Conservation (phyloP, 2,329 filamentous ascomycete genomes). For the Sporothrix phasma region DNA sequence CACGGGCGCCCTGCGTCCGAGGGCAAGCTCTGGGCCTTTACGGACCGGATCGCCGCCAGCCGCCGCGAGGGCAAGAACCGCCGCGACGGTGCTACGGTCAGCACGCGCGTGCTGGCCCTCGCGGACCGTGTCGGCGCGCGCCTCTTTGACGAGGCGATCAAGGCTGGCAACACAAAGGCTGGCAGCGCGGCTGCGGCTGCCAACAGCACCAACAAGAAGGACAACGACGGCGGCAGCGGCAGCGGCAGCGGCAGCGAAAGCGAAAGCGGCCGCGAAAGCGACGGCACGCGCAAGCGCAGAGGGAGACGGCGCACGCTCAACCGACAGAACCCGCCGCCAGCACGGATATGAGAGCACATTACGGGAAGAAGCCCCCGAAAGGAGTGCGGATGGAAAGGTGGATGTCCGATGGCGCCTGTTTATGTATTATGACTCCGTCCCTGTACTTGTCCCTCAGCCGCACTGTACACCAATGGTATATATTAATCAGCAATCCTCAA, state of each 20-base stretch:
- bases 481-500: too few species aligned
- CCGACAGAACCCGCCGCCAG: background rate
- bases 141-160: conserved; percentile 52
- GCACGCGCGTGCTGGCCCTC: conserved; percentile 66
- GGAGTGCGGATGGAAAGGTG: background rate
- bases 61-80: conserved; percentile 91
- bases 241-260: background rate
- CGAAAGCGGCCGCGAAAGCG: background rate
- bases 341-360: background rate
- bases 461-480: too few species aligned
- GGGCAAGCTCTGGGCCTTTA: conserved; percentile 84
- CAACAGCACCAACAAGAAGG: background rate
- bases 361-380: background rate
- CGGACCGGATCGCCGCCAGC: conserved; percentile 72
- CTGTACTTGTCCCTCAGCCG: background rate
- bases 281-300: background rate
- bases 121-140: conserved; percentile 62
- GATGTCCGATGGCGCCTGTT: background rate
- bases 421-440: background rate
- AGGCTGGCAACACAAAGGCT: conserved; percentile 24
- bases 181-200: conserved; percentile 25
- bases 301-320: conserved; percentile 7
- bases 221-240: background rate
- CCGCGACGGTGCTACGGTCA: conserved; percentile 84
- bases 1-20: conserved; percentile 52